These are phyloP conservation scores for Trypanosomatidae sp. DNA, from an alignment of 208 protist genomes.

Conservation along the genomic window DNA sequence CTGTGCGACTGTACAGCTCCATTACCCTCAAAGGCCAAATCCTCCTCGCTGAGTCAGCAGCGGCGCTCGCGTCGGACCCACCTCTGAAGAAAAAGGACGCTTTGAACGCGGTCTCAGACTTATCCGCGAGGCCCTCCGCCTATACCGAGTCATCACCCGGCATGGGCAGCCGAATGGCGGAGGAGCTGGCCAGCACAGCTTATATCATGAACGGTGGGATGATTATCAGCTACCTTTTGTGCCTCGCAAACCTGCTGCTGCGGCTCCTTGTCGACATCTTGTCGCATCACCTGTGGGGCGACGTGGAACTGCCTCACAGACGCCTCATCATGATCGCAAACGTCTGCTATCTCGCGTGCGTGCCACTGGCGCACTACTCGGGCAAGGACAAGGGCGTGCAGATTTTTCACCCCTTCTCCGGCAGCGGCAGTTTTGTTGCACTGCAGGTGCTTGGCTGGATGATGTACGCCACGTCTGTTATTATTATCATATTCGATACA, in stretches of 20 bases:
- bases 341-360: constrained; percentile 44
- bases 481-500: constrained; percentile 35
- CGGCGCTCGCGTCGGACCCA: neutral
- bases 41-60: neutral
- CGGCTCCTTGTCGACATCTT: constrained; percentile 62
- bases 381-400: constrained; percentile 60
- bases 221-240: constrained; percentile 52
- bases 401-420: constrained; percentile 59
- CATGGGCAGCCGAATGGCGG: neutral
- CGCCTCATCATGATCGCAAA: constrained; percentile 36
- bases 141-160: neutral
- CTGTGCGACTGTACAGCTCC: constrained; percentile 38
- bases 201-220: constrained; percentile 67
- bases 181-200: constrained; percentile 17
- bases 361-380: constrained; percentile 69
- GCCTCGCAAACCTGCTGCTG: constrained; percentile 48
- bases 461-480: constrained; percentile 50
- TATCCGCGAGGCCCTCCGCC: too few relatives aligned
- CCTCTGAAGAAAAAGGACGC: neutral
- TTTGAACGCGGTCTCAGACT: neutral
- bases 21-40: constrained; percentile 5
- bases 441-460: constrained; percentile 79
- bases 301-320: constrained; percentile 20
- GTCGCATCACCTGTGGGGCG: constrained; percentile 28
- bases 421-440: constrained; percentile 63